Evolutionary conservation across 2,329 filamentous ascomycete species (phyloP).

Genomic region (Beauveria pseudobassiana): DNA sequence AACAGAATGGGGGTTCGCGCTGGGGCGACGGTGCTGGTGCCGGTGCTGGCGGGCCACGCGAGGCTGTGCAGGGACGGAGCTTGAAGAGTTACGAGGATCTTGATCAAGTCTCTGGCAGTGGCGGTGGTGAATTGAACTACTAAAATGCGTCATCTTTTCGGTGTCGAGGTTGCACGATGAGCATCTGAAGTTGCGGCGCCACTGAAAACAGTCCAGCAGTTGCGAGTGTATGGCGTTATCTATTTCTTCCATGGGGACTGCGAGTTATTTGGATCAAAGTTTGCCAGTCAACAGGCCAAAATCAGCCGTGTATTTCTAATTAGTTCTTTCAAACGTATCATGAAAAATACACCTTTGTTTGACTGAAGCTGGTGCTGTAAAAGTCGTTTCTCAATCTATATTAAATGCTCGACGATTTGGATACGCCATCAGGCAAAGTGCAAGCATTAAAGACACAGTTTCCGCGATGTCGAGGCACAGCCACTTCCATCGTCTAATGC

Average conservation of each 20-base stretch:
- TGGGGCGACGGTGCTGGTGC: conserved; percentile 72
- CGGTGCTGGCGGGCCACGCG: conserved; percentile 73
- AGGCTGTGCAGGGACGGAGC: conserved; percentile 86
- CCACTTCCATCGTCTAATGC: too few species aligned
- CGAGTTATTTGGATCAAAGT: not conserved
- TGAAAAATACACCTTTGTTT: not conserved
- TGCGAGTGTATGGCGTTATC: not conserved
- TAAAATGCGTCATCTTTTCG: conserved; percentile 31
- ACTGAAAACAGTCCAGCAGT: not conserved
- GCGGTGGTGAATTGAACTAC: conserved; percentile 84
- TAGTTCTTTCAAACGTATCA: not conserved
- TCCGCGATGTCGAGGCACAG: too few species aligned
- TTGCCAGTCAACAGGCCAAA: not conserved
- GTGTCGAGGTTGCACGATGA: not conserved
- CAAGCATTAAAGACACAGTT: too few species aligned
- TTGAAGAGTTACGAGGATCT: conserved; percentile 97
- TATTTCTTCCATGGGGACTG: not conserved
- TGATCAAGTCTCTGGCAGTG: conserved; percentile 71
- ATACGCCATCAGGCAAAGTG: too few species aligned
- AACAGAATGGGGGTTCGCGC: conserved; percentile 44
- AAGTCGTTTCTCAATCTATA: too few species aligned
- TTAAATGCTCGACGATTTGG: too few species aligned
- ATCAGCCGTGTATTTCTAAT: not conserved
- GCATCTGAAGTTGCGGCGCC: not conserved
- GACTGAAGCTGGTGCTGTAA: too few species aligned